Evolutionary conservation across 2,329 filamentous ascomycete genomes (phyloP).

Genomic region (Neonectria coccinea): DNA sequence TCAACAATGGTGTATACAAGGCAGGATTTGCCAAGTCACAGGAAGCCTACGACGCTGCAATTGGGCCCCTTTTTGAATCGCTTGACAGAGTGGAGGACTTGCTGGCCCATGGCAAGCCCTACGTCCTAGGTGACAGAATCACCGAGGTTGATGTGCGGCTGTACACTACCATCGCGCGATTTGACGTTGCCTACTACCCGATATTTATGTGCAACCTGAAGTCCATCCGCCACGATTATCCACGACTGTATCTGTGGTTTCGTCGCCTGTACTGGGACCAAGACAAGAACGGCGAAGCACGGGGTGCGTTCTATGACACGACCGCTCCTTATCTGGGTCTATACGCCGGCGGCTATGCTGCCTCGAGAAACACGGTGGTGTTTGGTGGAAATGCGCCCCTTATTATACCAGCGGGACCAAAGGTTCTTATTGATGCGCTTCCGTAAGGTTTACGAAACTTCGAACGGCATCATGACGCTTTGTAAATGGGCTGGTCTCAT

Average conservation of each 20-base stretch:
- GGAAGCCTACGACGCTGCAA: conserved; percentile 72
- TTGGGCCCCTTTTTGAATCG: conserved; percentile 70
- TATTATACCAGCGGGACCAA: conserved; percentile 12
- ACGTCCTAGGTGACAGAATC: conserved; percentile 71
- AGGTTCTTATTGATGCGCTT: conserved; percentile 18
- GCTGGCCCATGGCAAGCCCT: conserved; percentile 62
- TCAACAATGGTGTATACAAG: conserved; percentile 65
- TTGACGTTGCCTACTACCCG: conserved; percentile 76
- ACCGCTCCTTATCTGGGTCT: conserved; percentile 11
- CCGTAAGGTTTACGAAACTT: background rate
- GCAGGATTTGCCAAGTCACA: conserved; percentile 76
- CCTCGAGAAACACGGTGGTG: conserved; percentile 9
- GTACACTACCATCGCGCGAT: conserved; percentile 74
- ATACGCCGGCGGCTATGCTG: conserved; percentile 5
- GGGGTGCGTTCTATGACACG: conserved; percentile 19
- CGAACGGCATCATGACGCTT: too few relatives aligned
- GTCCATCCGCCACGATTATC: conserved; percentile 73
- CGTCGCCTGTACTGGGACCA: conserved; percentile 77
- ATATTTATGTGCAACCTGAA: conserved; percentile 74
- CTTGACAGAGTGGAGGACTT: conserved; percentile 73
- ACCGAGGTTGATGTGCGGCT: conserved; percentile 78
- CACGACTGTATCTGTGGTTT: conserved; percentile 75
- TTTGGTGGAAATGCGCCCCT: conserved; percentile 11
- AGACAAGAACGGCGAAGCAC: conserved; percentile 30
- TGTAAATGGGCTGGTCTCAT: too few relatives aligned